phyloP scores from a whole-genome alignment of 768 basidiomycete genomes.

The Amanita inopinata region DNA sequence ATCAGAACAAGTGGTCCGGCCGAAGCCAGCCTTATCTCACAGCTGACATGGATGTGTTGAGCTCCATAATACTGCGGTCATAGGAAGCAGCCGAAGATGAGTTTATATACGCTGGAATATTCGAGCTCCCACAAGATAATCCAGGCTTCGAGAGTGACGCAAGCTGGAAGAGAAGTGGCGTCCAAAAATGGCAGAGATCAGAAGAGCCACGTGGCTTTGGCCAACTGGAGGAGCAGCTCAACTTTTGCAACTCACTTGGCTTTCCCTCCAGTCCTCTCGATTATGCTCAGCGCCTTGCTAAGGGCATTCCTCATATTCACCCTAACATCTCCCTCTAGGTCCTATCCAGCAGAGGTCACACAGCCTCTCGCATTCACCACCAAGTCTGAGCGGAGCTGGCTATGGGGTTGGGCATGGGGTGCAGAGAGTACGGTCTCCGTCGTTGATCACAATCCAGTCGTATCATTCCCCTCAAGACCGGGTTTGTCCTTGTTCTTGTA shows the following conservation, averaged over 20 bases:
- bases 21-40: too few relatives aligned
- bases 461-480: constrained; percentile 63
- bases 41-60: too few relatives aligned
- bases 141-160: too few relatives aligned
- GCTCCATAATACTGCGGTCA: too few relatives aligned
- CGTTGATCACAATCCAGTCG: constrained; percentile 62
- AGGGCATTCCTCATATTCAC: constrained; percentile 17
- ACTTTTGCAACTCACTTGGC: not conserved
- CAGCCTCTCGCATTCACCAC: constrained; percentile 20
- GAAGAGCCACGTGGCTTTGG: too few relatives aligned
- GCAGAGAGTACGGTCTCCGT: constrained; percentile 64
- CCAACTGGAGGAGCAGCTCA: not conserved
- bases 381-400: constrained; percentile 45
- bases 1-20: too few relatives aligned
- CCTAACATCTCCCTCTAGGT: constrained; percentile 10
- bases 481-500: constrained; percentile 21
- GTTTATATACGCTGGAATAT: too few relatives aligned
- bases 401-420: constrained; percentile 63
- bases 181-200: too few relatives aligned
- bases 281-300: constrained; percentile 17
- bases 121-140: too few relatives aligned
- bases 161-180: too few relatives aligned
- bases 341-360: constrained; percentile 21
- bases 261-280: constrained; percentile 5
- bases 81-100: too few relatives aligned